A percentile compares a stretch with the other conserved stretches of the same genome.
Evolutionary conservation across 2,329 filamentous ascomycete genomes (phyloP).

Genomic region (Sporothrix humicola): DNA sequence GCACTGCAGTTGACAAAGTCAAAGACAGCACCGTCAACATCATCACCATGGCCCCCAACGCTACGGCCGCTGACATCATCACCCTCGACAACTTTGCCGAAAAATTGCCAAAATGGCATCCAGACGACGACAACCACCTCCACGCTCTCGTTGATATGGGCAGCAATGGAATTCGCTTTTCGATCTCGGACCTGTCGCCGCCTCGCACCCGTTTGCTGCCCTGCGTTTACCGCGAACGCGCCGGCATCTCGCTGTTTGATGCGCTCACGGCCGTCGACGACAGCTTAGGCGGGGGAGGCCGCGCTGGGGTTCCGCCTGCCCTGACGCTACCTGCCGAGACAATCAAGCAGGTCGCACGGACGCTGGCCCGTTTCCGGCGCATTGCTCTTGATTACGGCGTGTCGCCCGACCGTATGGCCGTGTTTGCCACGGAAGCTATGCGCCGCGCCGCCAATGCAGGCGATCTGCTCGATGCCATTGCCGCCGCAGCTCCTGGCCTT

Average conservation of each 20-base stretch:
- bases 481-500: constrained; percentile 65
- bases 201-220: constrained; percentile 73
- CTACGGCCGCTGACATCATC: constrained; percentile 47
- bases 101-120: constrained; percentile 57
- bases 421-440: constrained; percentile 90
- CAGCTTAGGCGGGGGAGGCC: constrained; percentile 28
- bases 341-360: constrained; percentile 69
- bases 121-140: constrained; percentile 54
- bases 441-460: constrained; percentile 76
- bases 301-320: not conserved
- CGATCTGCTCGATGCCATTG: constrained; percentile 70
- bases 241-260: constrained; percentile 85
- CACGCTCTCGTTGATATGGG: constrained; percentile 67
- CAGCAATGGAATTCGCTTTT: constrained; percentile 93
- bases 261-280: constrained; percentile 59
- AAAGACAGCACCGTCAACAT: constrained; percentile 32
- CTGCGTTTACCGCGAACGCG: constrained; percentile 78
- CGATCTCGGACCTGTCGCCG: constrained; percentile 79
- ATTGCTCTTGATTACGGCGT: constrained; percentile 74
- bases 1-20: constrained; percentile 39
- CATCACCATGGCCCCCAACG: constrained; percentile 34
- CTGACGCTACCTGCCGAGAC: constrained; percentile 58
- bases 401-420: constrained; percentile 65
- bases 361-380: constrained; percentile 71
- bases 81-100: constrained; percentile 58